Evolutionary conservation across 306 rosid genomes (phyloP).

Genomic region (Mimosa pudica): DNA sequence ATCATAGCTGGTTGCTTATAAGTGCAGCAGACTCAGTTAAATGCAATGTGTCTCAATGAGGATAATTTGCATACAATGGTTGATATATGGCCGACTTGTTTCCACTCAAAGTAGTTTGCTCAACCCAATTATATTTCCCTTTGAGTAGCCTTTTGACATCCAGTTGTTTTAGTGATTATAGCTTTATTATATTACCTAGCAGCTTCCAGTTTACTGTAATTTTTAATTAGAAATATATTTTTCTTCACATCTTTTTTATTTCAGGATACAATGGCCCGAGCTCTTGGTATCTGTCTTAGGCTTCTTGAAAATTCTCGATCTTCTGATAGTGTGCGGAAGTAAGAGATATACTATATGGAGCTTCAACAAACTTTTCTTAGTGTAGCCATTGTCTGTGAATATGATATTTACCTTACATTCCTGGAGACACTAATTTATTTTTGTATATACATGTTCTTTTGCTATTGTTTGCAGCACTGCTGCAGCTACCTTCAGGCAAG

Average conservation of each 20-base stretch:
- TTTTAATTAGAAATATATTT: constrained; percentile 6
- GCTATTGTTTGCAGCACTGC: constrained; percentile 76
- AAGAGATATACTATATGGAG: constrained; percentile 36
- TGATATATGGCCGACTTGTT: constrained; percentile 27
- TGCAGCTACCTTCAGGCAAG: constrained; percentile 99
- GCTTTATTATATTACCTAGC: not conserved
- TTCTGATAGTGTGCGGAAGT: constrained; percentile 93
- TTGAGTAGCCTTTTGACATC: not conserved
- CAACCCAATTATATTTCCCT: not conserved
- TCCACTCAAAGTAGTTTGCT: constrained; percentile 8
- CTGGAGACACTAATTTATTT: constrained; percentile 8
- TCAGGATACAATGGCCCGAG: constrained; percentile 90
- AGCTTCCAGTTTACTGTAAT: not conserved
- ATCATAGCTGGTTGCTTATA: constrained; percentile 33
- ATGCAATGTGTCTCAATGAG: constrained; percentile 28
- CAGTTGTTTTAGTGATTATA: not conserved
- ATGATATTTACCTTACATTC: constrained; percentile 28
- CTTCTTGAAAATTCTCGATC: constrained; percentile 87
- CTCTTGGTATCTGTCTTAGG: constrained; percentile 93
- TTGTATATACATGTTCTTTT: constrained; percentile 38
- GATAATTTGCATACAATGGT: not conserved
- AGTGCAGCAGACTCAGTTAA: constrained; percentile 1
- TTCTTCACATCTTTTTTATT: constrained; percentile 23
- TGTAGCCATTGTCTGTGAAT: constrained; percentile 18
- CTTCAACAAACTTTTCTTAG: constrained; percentile 13